Evolutionary conservation across 768 basidiomycete species (phyloP).

Genomic region (Hebeloma cylindrosporum): DNA sequence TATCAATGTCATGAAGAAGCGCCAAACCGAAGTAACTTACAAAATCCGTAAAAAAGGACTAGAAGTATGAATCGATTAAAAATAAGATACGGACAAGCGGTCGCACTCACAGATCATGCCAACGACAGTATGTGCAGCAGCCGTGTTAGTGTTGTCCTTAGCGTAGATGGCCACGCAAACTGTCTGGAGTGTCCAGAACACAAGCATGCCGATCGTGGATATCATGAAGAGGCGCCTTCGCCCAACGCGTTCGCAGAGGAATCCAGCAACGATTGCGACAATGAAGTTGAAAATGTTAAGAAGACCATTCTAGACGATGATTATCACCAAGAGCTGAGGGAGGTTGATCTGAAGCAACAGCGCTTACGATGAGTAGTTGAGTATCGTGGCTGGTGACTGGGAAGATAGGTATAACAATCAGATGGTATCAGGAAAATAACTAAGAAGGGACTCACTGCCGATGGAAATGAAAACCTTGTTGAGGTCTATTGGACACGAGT

Average conservation of each 20-base stretch:
- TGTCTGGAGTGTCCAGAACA: constrained; percentile 60
- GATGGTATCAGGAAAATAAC: background rate
- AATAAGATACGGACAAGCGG: background rate
- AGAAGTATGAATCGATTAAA: background rate
- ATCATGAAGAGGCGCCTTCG: constrained; percentile 50
- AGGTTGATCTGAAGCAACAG: background rate
- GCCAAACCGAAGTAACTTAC: constrained; percentile 20
- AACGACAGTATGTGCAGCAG: constrained; percentile 60
- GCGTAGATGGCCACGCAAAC: constrained; percentile 44
- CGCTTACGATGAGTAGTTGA: constrained; percentile 40
- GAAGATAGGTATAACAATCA: too few species aligned
- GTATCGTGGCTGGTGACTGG: constrained; percentile 44
- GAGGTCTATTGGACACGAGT: constrained; percentile 32
- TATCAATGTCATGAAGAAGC: background rate
- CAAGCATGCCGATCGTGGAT: constrained; percentile 49
- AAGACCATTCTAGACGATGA: constrained; percentile 45
- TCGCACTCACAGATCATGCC: constrained; percentile 37
- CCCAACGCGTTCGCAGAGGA: constrained; percentile 50
- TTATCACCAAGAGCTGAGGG: background rate
- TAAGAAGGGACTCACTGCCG: constrained; percentile 33
- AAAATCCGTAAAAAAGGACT: constrained; percentile 36
- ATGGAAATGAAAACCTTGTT: constrained; percentile 54
- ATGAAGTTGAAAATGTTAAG: constrained; percentile 57
- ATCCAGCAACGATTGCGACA: constrained; percentile 48
- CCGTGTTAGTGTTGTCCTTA: constrained; percentile 36